These are phyloP conservation scores for Mrakia gelida DNA, from an alignment of 768 basidiomycete genomes.

Conservation along the genomic window DNA sequence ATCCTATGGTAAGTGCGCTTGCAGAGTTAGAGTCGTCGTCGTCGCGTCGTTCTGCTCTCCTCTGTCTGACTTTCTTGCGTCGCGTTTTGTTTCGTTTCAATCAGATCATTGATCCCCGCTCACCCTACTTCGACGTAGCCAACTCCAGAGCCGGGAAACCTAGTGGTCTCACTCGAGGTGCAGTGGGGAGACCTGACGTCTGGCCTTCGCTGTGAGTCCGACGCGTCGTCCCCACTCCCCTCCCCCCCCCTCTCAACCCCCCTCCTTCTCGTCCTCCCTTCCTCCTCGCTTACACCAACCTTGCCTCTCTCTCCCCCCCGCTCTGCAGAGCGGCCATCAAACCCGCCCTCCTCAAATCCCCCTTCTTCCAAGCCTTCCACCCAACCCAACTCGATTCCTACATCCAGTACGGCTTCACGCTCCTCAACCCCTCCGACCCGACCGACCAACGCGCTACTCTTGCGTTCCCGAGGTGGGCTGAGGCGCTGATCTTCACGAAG, in stretches of 20 bases:
- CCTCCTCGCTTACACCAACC: neutral
- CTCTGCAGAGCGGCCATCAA: neutral
- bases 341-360: slow-evolving; percentile 10
- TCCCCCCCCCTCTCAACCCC: too few relatives aligned
- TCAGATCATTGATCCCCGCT: neutral
- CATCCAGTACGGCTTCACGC: neutral
- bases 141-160: neutral
- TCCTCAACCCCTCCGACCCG: neutral
- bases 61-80: too few relatives aligned
- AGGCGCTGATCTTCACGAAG: neutral
- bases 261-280: neutral
- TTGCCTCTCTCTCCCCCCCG: neutral
- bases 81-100: neutral
- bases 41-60: too few relatives aligned
- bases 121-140: neutral
- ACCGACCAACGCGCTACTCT: neutral
- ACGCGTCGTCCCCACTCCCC: neutral
- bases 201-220: neutral
- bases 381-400: slow-evolving; percentile 6
- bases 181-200: neutral
- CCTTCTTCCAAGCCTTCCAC: slow-evolving; percentile 17
- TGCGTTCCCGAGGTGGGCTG: neutral
- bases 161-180: neutral
- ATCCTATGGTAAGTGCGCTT: too few relatives aligned
- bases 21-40: too few relatives aligned